Evolutionary conservation across 139 green algal genomes (phyloP).

Genomic region (Choricystis sp.): DNA sequence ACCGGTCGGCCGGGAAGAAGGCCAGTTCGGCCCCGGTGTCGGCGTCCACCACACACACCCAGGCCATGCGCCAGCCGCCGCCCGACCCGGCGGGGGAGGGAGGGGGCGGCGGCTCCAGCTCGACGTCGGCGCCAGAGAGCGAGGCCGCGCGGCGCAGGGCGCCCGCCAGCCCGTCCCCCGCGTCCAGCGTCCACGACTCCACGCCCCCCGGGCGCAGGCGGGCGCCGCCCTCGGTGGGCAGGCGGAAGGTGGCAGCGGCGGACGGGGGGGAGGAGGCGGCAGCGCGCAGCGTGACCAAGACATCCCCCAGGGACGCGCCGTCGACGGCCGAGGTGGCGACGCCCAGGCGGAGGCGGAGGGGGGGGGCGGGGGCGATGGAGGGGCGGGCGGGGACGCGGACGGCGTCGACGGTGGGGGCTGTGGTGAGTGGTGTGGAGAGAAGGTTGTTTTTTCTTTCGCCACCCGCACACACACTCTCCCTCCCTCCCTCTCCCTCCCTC

Average conservation of each 20-base stretch:
- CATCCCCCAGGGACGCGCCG: neutral
- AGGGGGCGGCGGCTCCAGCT: neutral
- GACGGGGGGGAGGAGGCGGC: too few species aligned
- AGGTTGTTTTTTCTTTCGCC: too few species aligned
- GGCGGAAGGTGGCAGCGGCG: neutral
- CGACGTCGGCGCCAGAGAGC: too few species aligned
- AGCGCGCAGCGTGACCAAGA: neutral
- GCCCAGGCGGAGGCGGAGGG: neutral
- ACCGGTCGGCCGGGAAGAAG: too few species aligned
- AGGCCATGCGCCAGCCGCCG: slow-evolving; percentile 11
- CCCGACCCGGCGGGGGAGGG: too few species aligned
- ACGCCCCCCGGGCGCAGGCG: neutral
- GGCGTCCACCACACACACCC: slow-evolving; percentile 4
- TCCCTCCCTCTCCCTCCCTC: too few species aligned
- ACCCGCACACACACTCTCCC: too few species aligned
- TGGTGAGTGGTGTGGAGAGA: too few species aligned
- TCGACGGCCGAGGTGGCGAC: neutral
- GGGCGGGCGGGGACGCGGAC: neutral
- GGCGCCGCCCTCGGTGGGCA: neutral
- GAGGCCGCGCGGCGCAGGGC: neutral
- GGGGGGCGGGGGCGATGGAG: neutral
- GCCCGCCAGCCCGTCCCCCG: neutral
- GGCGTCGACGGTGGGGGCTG: too few species aligned
- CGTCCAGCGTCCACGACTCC: neutral
- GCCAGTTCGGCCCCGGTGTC: slow-evolving; percentile 5